phyloP scores from a whole-genome alignment of 208 protist genomes.

The Acanthamoeba royreba region DNA sequence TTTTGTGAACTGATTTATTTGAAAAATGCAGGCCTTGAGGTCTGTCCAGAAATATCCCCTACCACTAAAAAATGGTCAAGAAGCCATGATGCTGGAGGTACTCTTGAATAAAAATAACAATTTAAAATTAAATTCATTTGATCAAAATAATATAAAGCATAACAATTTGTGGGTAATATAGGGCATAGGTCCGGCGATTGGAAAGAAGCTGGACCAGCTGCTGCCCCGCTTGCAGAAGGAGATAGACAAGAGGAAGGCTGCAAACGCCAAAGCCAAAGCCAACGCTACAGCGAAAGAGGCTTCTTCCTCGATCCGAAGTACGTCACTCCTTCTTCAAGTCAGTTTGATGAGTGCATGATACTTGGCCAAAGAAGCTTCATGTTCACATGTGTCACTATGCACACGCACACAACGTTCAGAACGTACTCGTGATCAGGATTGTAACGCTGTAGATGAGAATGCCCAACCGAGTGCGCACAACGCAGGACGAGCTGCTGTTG shows the following conservation, averaged over 20 bases:
- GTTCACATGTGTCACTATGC: no score
- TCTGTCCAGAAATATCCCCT: constrained; percentile 3
- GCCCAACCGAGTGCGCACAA: no score
- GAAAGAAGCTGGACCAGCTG: not conserved
- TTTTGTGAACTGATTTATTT: not conserved
- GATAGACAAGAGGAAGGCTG: not conserved
- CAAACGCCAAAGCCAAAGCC: not conserved
- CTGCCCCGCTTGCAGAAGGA: not conserved
- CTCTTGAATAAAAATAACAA: not conserved
- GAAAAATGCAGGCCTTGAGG: not conserved
- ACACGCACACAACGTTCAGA: no score
- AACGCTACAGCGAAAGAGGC: not conserved
- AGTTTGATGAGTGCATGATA: no score
- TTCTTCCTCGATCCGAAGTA: no score
- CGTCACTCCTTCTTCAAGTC: no score
- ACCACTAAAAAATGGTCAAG: not conserved
- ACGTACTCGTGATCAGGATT: no score
- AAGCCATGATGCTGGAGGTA: not conserved
- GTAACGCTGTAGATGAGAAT: no score
- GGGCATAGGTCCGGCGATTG: not conserved
- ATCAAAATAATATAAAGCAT: not conserved
- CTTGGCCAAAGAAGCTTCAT: no score
- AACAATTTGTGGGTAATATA: not conserved
- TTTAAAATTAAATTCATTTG: not conserved
- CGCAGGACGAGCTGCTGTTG: no score